Percentiles rank a stretch among this genome's conserved stretches.
These are phyloP conservation scores for Pythium plurisporium DNA, from an alignment of 352 stramenopile genomes.

Conservation along the genomic window DNA sequence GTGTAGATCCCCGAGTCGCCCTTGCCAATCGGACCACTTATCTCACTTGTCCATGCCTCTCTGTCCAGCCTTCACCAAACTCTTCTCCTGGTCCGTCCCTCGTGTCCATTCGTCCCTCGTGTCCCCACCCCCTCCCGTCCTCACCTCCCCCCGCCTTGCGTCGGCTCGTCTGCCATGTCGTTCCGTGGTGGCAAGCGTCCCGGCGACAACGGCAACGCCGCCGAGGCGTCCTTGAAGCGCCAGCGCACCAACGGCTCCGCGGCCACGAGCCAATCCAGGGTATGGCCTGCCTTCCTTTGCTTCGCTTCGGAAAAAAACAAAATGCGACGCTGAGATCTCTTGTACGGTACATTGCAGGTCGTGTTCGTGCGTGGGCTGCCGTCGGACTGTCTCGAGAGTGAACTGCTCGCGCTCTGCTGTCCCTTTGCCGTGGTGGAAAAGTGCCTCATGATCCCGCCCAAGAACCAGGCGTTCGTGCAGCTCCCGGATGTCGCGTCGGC, in stretches of 20 bases:
- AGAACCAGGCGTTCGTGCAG: slow-evolving; percentile 78
- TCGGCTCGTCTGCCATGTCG: no score
- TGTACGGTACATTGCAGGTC: slow-evolving; percentile 30
- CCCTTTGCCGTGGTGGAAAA: slow-evolving; percentile 83
- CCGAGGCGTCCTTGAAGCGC: slow-evolving; percentile 13
- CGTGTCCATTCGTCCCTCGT: no score
- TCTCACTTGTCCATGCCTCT: no score
- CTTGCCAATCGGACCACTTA: no score
- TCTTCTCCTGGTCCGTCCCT: no score
- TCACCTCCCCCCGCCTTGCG: no score
- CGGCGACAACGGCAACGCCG: neutral
- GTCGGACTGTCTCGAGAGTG: slow-evolving; percentile 73
- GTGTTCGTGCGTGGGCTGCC: slow-evolving; percentile 76
- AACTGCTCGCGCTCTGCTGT: slow-evolving; percentile 75
- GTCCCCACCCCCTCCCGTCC: no score
- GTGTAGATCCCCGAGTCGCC: no score
- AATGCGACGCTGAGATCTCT: no score
- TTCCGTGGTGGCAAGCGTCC: slow-evolving; percentile 11
- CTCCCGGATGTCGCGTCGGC: slow-evolving; percentile 59
- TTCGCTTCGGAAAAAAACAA: no score
- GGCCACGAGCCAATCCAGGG: slow-evolving; percentile 3
- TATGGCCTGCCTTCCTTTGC: slow-evolving; percentile 12
- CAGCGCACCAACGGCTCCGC: slow-evolving; percentile 8
- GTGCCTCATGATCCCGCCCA: slow-evolving; percentile 63
- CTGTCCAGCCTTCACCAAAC: no score